phyloP scores from a whole-genome alignment of 257 asterid species.

The Sherardia arvensis region DNA sequence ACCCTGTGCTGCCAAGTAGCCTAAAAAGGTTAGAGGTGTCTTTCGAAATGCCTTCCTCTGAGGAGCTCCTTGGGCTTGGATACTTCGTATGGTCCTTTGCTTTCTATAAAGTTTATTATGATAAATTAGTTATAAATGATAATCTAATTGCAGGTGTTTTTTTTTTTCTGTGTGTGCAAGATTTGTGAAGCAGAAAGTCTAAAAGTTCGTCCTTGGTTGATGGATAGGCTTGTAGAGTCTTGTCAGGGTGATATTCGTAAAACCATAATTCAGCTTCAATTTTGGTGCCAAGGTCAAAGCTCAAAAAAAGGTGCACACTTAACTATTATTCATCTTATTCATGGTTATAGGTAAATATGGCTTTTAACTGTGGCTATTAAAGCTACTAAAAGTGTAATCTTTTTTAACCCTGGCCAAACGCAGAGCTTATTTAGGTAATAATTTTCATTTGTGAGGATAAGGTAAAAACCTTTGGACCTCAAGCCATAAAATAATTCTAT shows the following conservation, averaged over 20 bases:
- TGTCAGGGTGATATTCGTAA: constrained; percentile 85
- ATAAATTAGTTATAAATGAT: constrained; percentile 4
- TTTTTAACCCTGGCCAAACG: neutral
- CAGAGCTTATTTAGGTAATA: neutral
- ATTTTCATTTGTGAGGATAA: neutral
- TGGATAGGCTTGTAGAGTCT: constrained; percentile 52
- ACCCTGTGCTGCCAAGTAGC: constrained; percentile 74
- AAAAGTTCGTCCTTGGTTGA: constrained; percentile 46
- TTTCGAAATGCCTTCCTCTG: constrained; percentile 48
- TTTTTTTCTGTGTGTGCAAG: constrained; percentile 39
- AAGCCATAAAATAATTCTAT: neutral
- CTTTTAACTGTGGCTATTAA: neutral
- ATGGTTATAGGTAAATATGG: neutral
- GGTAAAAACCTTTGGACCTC: neutral
- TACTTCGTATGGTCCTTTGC: constrained; percentile 37
- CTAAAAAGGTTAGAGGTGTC: constrained; percentile 61
- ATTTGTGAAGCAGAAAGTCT: constrained; percentile 68
- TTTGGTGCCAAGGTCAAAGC: constrained; percentile 81
- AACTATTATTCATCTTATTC: constrained; percentile 17
- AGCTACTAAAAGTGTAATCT: neutral
- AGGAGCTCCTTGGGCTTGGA: constrained; percentile 58
- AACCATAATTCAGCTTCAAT: constrained; percentile 78
- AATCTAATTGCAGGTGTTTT: constrained; percentile 15
- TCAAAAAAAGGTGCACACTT: constrained; percentile 35
- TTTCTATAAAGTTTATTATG: neutral